Evolutionary conservation across 225 moss, liverwort and hornwort species (phyloP), one percentile per base, ranked within the genome.

Genomic region (Bryum argenteum): DNA sequence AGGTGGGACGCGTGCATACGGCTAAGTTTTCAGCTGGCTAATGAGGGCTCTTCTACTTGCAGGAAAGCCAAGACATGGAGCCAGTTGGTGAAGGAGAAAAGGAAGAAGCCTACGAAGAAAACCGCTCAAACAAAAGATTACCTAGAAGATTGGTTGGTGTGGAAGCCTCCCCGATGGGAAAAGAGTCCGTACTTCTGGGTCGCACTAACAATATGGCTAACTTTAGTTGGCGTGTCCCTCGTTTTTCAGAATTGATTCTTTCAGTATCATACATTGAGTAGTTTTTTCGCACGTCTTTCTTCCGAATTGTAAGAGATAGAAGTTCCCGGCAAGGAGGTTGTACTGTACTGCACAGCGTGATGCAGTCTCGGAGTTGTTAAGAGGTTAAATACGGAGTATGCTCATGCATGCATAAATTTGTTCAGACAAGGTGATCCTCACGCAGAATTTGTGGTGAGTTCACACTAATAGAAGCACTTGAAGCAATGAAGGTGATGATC

Each of bases 91-190:
- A 85, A 86, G 61, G 90, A 92, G 73, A 86, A 72, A 48, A 87
- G 83, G 80, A 80, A 63, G 54, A 89, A 85, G 66, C 90, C 94
- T 37, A 62, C 67, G 42, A 86, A 86, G 12, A 86, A 84, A 69
- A 75, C 91, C 54, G 37, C 81, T 18, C 82, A 79, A 74, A 71
- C 83, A 19, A 87, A 81, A 39, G 97, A 98, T 69, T 98, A 98
- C 43, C 52, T 98, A 79, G 82, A 98, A 60, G 97, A 98, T 67
- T 98, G 94, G 97, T 68, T 98, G 81, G 94, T 89, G 15, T 98
- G 94, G 89, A 94, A 89, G 74, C 97, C 94, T 60, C 94, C 97
- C 44, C 97, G 97, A 17, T 98, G 97, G 97, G 97, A 98, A 76
- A 90, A 85, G 67, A 98, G 87, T 81, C 97, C 97, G 14, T 98